Conservation (phyloP, 2,329 filamentous ascomycete species). For the Fusarium subtropicale region DNA sequence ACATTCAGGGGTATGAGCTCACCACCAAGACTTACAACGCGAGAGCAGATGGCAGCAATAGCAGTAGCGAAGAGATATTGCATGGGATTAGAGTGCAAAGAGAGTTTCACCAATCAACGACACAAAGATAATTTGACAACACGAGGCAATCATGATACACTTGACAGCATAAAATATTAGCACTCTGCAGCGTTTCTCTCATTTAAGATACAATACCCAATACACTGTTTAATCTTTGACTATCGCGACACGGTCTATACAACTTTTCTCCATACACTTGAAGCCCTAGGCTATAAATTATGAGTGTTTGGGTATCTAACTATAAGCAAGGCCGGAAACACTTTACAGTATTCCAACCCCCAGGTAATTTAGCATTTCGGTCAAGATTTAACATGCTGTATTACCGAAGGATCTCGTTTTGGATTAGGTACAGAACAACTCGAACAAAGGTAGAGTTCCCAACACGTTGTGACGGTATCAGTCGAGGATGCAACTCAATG, state of each 20-base stretch:
- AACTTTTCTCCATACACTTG: not conserved
- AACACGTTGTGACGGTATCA: not conserved
- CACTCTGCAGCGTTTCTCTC: slow-evolving; percentile 5
- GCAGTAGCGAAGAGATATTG: slow-evolving; percentile 54
- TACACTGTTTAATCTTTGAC: not conserved
- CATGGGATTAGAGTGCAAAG: slow-evolving; percentile 55
- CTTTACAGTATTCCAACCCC: not conserved
- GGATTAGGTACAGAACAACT: not conserved
- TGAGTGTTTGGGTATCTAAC: not conserved
- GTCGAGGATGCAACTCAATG: not conserved
- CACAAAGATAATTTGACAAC: not conserved
- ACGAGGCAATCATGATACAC: not conserved
- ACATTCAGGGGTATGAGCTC: slow-evolving; percentile 49
- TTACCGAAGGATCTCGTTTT: not conserved
- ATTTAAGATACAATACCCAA: slow-evolving; percentile 10
- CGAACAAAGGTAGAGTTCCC: not conserved
- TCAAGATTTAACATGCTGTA: not conserved
- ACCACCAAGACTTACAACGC: slow-evolving; percentile 50
- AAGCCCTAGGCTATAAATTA: not conserved
- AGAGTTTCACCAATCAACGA: slow-evolving; percentile 51
- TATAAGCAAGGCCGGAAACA: not conserved
- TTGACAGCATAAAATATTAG: not conserved
- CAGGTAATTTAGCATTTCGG: not conserved
- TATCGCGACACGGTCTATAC: not conserved
- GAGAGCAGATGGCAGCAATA: slow-evolving; percentile 42